phyloP scores from a whole-genome alignment of 75 land plant genomes.

The Selaginella tamariscina region DNA sequence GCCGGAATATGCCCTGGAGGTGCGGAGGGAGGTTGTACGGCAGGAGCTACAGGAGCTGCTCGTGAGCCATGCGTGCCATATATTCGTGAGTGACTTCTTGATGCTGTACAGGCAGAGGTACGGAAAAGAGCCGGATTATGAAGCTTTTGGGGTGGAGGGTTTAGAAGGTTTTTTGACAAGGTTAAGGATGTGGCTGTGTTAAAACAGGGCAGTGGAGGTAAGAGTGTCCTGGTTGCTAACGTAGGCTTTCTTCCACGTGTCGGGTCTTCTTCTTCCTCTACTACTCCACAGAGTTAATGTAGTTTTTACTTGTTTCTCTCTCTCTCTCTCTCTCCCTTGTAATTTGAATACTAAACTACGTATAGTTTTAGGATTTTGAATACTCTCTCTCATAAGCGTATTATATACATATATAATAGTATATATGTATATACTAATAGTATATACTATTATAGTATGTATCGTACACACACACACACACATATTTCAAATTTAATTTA shows the following conservation, averaged over 20 bases:
- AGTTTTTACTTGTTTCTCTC: no score
- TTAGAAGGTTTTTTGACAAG: conserved; percentile 56
- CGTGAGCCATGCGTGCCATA: conserved; percentile 56
- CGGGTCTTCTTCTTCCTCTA: no score
- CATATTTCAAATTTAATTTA: no score
- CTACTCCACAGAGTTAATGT: no score
- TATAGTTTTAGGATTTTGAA: no score
- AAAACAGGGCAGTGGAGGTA: conserved; percentile 31
- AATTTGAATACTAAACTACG: no score
- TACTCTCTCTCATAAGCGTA: no score
- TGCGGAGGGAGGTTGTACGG: conserved; percentile 38
- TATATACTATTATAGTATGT: no score
- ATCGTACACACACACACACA: no score
- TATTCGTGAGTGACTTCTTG: conserved; percentile 34
- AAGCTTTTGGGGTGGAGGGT: conserved; percentile 39
- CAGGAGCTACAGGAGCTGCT: conserved; percentile 72
- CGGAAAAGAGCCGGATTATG: conserved; percentile 33
- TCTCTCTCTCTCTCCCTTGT: no score
- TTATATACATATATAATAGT: no score
- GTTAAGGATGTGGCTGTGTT: conserved; percentile 57
- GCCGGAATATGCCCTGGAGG: conserved; percentile 14
- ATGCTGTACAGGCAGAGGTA: conserved; percentile 53
- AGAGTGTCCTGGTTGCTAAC: conserved; percentile 31
- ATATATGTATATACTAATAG: no score
- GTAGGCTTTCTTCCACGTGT: neutral